phyloP scores from a whole-genome alignment of 225 moss, liverwort and hornwort species.

The Anthoceros angustus region DNA sequence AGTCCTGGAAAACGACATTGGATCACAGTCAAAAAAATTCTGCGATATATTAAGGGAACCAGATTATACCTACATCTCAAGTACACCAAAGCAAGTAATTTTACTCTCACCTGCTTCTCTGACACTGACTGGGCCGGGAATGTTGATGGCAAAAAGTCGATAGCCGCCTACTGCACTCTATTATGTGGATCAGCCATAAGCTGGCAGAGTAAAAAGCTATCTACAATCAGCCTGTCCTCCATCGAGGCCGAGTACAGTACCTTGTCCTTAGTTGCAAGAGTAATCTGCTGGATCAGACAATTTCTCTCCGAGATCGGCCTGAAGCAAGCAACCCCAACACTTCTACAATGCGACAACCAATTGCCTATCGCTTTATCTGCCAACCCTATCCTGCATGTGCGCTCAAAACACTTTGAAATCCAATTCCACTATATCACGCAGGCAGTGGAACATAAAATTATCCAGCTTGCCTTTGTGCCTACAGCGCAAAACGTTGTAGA shows the following conservation, averaged over 20 bases:
- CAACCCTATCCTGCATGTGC: not conserved
- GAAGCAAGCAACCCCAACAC: not conserved
- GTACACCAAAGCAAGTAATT: not conserved
- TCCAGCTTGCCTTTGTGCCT: not conserved
- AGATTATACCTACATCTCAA: not conserved
- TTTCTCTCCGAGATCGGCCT: not conserved
- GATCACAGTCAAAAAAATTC: no score
- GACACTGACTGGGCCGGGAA: not conserved
- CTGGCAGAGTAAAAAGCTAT: no score
- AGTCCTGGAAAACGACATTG: not conserved
- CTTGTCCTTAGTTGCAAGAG: not conserved
- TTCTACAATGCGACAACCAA: not conserved
- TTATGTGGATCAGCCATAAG: no score
- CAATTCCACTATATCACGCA: no score
- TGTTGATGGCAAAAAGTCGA: no score
- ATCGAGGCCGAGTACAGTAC: no score
- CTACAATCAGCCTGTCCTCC: no score
- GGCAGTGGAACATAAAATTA: no score
- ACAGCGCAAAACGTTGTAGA: not conserved
- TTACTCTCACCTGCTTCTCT: not conserved
- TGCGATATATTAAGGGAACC: not conserved
- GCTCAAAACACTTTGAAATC: not conserved
- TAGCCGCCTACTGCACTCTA: no score
- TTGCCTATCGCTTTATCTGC: not conserved
- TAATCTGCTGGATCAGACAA: not conserved